These are phyloP conservation scores for Colletotrichum eleusines DNA, from an alignment of 2,329 filamentous ascomycete genomes.

Conservation along the genomic window DNA sequence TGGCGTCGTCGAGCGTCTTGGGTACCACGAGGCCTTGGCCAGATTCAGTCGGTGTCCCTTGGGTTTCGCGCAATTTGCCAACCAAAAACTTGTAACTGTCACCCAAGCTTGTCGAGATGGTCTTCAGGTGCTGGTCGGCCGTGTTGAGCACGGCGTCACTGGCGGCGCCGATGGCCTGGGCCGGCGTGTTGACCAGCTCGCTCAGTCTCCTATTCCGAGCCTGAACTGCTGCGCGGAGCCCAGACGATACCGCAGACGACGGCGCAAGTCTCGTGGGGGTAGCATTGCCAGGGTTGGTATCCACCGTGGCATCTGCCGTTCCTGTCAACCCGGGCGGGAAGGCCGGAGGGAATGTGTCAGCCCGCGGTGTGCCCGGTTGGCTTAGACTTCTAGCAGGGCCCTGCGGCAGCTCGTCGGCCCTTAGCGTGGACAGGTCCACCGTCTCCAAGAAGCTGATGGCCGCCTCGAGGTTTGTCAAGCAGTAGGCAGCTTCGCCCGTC, in stretches of 20 bases:
- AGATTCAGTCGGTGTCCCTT: constrained; percentile 57
- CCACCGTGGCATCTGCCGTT: constrained; percentile 47
- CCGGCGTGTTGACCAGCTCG: constrained; percentile 86
- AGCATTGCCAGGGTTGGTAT: constrained; percentile 49
- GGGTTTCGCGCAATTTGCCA: constrained; percentile 83
- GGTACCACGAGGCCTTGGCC: constrained; percentile 73
- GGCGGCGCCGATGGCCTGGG: constrained; percentile 83
- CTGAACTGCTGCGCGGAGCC: constrained; percentile 60
- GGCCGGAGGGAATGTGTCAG: constrained; percentile 69
- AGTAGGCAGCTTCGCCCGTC: constrained; percentile 95
- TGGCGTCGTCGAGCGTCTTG: constrained; percentile 91
- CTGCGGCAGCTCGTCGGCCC: constrained; percentile 80
- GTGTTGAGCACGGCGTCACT: constrained; percentile 88
- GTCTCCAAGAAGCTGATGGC: constrained; percentile 95
- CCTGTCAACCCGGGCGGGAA: constrained; percentile 61
- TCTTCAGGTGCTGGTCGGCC: constrained; percentile 92
- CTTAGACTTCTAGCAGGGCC: constrained; percentile 70
- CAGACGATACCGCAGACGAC: constrained; percentile 51
- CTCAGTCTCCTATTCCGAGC: constrained; percentile 82
- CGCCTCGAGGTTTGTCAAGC: constrained; percentile 94
- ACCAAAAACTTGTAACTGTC: constrained; percentile 95
- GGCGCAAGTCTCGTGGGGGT: constrained; percentile 52
- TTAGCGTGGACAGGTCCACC: constrained; percentile 89
- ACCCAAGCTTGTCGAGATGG: constrained; percentile 88
- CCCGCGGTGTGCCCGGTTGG: constrained; percentile 61